Base-by-base conservation (phyloP, 257 asterid species). In the Solanum piurae region DNA sequence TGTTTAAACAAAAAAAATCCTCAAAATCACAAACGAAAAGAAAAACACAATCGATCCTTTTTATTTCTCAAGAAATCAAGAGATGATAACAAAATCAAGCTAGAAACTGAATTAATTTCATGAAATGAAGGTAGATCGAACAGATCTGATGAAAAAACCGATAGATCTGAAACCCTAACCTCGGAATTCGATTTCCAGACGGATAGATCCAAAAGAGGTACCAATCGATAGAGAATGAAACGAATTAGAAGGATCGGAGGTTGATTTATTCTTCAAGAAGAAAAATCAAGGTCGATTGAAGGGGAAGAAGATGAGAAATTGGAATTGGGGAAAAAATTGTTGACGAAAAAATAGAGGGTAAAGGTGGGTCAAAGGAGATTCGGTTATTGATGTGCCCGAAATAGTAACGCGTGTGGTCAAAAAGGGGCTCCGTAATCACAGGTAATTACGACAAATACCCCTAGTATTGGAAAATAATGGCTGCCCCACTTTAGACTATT, bases 161-260 rank as follows among this genome's bases (percentile, higher is more conserved):
- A 69, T 58, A 60, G 49, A 85, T 68, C 52, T 37, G 73, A 88
- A 90, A 88, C 88, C 92, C 91, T 90, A 90, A 87, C 83, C 92
- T 88, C 66, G 71, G 60, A 84, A 74, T 80, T 86, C 64, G 42
- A 88, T 29, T 83, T 38, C 60, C 58, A 13, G 1, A 21, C 83
- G 77, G 60, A 13, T 13, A 58, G 66, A 55, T 75, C 9, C 52
- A 27, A 75, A 79, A 84, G n/a, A 74, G 38, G 72, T 64, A 86
- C 29, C 88, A 76, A 89, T 85, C 84, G 84, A 85, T 84, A 87
- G 91, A 85, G 40, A 62, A 86, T 64, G 80, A 62, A 21, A 31
- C 66, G 80, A 87, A 90, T 88, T 58, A 44, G 75, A 77, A 88
- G 42, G 34, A 90, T 88, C 31, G 23, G 3, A 58, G 12, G 83